A percentile compares a stretch with the other conserved stretches of the same genome.
phyloP scores from a whole-genome alignment of 805 yeast genomes.

The Metschnikowia sp. region DNA sequence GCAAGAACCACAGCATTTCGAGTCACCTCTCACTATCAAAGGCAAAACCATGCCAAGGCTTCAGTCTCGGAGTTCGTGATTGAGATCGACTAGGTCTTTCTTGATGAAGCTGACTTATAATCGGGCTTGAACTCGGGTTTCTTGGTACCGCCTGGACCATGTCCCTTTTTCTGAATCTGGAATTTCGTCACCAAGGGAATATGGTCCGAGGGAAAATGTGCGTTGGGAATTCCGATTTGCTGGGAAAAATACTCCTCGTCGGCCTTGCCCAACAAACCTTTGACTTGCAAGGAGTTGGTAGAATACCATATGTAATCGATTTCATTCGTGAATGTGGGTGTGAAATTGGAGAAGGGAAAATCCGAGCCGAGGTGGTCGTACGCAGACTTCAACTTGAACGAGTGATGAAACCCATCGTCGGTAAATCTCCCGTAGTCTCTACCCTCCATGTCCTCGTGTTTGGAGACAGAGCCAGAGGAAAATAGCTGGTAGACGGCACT shows the following conservation, averaged over 20 bases:
- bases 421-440: conserved; percentile 91
- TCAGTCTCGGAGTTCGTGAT: too few relatives aligned
- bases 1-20: not conserved
- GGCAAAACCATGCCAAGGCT: too few relatives aligned
- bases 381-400: conserved; percentile 77
- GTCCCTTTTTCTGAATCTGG: conserved; percentile 54
- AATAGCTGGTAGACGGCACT: conserved; percentile 92
- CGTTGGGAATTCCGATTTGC: conserved; percentile 90
- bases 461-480: conserved; percentile 73
- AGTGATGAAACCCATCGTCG: conserved; percentile 81
- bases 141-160: conserved; percentile 20
- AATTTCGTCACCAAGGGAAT: conserved; percentile 81
- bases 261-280: conserved; percentile 80
- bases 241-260: conserved; percentile 74
- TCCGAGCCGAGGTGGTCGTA: conserved; percentile 76
- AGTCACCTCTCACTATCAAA: not conserved
- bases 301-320: conserved; percentile 97
- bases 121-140: conserved; percentile 46
- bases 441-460: conserved; percentile 78
- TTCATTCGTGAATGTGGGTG: conserved; percentile 89
- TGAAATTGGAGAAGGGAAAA: conserved; percentile 88
- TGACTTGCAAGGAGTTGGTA: conserved; percentile 72
- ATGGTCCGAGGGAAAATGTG: conserved; percentile 92
- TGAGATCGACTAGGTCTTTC: conserved; percentile 30
- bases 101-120: conserved; percentile 38